Conservation (phyloP, 495 filamentous ascomycete species). For the Parathielavia hyrcaniae region DNA sequence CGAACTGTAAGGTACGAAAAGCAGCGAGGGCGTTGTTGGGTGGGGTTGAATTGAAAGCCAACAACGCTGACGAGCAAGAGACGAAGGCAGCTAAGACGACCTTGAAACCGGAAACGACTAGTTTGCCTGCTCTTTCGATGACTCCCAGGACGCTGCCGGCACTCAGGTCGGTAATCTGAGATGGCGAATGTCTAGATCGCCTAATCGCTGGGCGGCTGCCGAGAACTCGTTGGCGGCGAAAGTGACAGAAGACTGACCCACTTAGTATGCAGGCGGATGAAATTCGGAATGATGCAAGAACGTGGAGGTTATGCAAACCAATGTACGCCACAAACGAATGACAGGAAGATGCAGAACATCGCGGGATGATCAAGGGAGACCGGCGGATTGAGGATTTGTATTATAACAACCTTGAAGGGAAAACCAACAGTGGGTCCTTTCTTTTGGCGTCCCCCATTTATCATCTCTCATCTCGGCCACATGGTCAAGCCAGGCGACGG, state of each 20-base stretch:
- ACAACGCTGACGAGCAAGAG: too few relatives aligned
- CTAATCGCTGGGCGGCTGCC: too few relatives aligned
- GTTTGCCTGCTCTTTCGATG: background rate
- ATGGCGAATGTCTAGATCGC: too few relatives aligned
- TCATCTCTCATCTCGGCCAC: conserved; percentile 5
- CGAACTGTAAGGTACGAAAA: background rate
- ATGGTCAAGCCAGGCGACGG: conserved; percentile 6
- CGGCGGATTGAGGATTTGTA: background rate
- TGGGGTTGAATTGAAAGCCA: background rate
- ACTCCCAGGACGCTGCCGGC: background rate
- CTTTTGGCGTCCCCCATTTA: background rate
- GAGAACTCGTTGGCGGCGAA: background rate
- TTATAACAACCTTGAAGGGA: background rate
- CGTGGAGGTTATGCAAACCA: background rate
- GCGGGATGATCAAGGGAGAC: background rate
- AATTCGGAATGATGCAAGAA: background rate
- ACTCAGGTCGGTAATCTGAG: too few relatives aligned
- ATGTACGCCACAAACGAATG: background rate
- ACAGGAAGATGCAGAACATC: background rate
- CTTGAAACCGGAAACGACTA: too few relatives aligned
- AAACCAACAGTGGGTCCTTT: conserved; percentile 1
- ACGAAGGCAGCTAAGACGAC: too few relatives aligned
- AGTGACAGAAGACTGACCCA: background rate
- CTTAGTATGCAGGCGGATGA: background rate
- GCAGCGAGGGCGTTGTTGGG: background rate